Conservation (phyloP, 176 grass and related monocot genomes). For the Lolium perenne region DNA sequence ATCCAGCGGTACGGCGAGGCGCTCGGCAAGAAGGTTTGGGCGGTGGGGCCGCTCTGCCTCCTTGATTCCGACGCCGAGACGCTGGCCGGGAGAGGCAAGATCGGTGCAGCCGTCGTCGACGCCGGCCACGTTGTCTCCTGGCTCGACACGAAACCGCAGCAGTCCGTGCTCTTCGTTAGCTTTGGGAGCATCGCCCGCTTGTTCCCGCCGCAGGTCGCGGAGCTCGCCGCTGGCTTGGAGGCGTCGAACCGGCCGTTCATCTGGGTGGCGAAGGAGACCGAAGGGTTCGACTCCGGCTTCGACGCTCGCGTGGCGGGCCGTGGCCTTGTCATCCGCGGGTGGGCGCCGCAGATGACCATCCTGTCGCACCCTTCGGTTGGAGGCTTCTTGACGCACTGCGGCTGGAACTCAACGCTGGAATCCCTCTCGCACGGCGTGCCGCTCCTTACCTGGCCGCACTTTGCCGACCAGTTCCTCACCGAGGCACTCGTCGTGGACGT, state of each 20-base stretch:
- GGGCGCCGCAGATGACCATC: conserved; percentile 62
- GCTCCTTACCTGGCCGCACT: conserved; percentile 32
- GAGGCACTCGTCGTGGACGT: conserved; percentile 57
- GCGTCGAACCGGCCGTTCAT: conserved; percentile 39
- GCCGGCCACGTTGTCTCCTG: conserved; percentile 17
- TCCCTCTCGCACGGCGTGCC: conserved; percentile 45
- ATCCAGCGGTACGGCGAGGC: conserved; percentile 37
- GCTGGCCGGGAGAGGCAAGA: conserved; percentile 40
- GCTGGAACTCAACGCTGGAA: conserved; percentile 79
- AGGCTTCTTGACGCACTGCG: conserved; percentile 82
- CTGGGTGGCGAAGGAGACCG: conserved; percentile 39
- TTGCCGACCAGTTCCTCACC: conserved; percentile 62
- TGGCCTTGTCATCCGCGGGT: conserved; percentile 50
- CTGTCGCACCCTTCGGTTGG: conserved; percentile 49
- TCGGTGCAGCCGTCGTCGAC: conserved; percentile 12
- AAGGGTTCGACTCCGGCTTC: conserved; percentile 15
- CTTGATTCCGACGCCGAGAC: neutral
- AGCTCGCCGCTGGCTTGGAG: conserved; percentile 56
- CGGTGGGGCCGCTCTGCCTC: conserved; percentile 54
- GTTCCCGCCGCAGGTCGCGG: conserved; percentile 35
- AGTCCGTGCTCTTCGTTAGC: conserved; percentile 55
- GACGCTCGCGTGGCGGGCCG: conserved; percentile 10
- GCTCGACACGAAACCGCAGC: conserved; percentile 44
- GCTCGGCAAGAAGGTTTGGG: conserved; percentile 50
- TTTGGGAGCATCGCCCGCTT: conserved; percentile 47